A percentile compares a stretch with the other conserved stretches of the same genome.
Conservation (phyloP, 2,329 filamentous ascomycete genomes). For the Verticillium nonalfalfae region DNA sequence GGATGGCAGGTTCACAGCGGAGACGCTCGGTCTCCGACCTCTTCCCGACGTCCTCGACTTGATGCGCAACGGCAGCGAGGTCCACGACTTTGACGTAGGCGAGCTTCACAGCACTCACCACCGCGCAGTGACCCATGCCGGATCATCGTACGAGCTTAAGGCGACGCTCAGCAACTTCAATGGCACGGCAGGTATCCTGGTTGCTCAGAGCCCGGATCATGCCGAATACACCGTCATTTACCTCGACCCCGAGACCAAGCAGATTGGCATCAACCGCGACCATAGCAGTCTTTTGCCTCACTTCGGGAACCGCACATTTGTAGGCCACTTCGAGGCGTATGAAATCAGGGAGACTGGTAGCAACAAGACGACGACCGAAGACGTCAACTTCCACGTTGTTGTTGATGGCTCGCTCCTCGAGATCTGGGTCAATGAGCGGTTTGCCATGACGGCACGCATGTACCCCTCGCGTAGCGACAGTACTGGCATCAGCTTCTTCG, state of each 20-base stretch:
- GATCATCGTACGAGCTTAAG: constrained; percentile 10
- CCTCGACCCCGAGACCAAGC: constrained; percentile 5
- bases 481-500: constrained; percentile 10
- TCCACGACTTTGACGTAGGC: constrained; percentile 4
- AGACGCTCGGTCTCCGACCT: constrained; percentile 10
- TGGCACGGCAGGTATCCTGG: constrained; percentile 7
- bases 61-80: constrained; percentile 8
- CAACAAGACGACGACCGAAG: constrained; percentile 2
- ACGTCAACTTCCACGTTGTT: constrained; percentile 8
- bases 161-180: constrained; percentile 6
- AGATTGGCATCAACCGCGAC: constrained; percentile 8
- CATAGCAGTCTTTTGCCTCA: constrained; percentile 11
- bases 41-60: constrained; percentile 8
- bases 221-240: constrained; percentile 8
- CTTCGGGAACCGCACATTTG: constrained; percentile 9
- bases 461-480: constrained; percentile 12
- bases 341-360: background rate
- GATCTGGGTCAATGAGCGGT: constrained; percentile 13
- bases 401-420: constrained; percentile 11
- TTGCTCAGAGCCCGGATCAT: constrained; percentile 10
- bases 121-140: constrained; percentile 2
- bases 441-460: constrained; percentile 10
- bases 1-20: constrained; percentile 5
- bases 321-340: constrained; percentile 11
- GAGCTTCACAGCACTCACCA: background rate